These are phyloP conservation scores for Salvia miltiorrhiza DNA, from an alignment of 257 asterid genomes.

Conservation along the genomic window DNA sequence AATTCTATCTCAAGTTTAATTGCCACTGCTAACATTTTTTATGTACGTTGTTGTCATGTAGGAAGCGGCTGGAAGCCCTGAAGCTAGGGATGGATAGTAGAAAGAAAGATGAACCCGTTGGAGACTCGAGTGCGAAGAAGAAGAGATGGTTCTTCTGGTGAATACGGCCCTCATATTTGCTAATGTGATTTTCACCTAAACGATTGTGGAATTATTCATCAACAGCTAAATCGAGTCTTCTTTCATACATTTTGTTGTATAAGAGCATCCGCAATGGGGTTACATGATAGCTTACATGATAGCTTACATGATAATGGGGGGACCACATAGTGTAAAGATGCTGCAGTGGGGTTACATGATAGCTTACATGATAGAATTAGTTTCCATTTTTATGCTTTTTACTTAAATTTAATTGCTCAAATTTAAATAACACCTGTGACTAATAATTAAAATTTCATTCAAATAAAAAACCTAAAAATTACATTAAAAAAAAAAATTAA, in stretches of 20 bases:
- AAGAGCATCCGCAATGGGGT: no score
- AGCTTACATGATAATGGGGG: no score
- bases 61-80: conserved; percentile 70
- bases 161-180: conserved; percentile 1
- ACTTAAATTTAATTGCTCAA: no score
- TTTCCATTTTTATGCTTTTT: no score
- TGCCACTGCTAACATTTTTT: background rate
- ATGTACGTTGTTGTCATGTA: conserved; percentile 18
- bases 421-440: no score
- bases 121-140: conserved; percentile 1
- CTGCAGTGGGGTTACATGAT: no score
- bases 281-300: no score
- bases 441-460: no score
- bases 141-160: conserved; percentile 80
- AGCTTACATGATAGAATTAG: no score
- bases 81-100: conserved; percentile 75
- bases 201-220: background rate
- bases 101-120: conserved; percentile 41
- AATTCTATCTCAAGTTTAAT: background rate
- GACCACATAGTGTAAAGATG: no score
- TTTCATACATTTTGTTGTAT: background rate
- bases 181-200: background rate
- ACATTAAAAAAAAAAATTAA: no score
- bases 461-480: no score
- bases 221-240: background rate